Evolutionary conservation across 1,139 yeast genomes (phyloP), one percentile per base, ranked within the genome.

Genomic region (Magnusiomyces suaveolens): DNA sequence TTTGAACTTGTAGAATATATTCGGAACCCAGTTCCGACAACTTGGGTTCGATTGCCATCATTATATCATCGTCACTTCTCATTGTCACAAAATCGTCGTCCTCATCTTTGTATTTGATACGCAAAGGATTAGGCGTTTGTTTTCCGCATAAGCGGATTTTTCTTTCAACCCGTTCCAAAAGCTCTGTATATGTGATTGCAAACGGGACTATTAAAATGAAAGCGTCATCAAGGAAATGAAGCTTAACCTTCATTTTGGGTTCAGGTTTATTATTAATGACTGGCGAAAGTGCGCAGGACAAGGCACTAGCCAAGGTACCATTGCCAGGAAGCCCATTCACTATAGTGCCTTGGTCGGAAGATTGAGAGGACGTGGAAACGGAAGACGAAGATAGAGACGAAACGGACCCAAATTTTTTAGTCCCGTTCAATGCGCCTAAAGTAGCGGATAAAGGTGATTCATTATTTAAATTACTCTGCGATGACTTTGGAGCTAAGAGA

Each of bases 21-120:
- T 38, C 43, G 6, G 43, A 16, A 16, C 43, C 43, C 4, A 44
- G 33, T 16, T 44, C 47, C n/a, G n/a, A 4, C 21, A 24, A 25
- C 47, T 26, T 44, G 16, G 47, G 55, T 48, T 73, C 76, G 49
- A 73, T 56, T 16, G 77, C 77, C 70, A 73, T 70, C 52, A 63
- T 68, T 51, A 74, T 66, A 67, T 92, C 90, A 56, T 90, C 97
- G 60, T 85, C 87, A 46, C 90, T 81, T 63, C 83, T 88, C 72
- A 92, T 81, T 53, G 87, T 83, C 51, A 92, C 95, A 68, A 82
- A 85, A 68, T 92, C 98, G 21, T 95, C 97, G 67, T 92, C 98
- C 69, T 92, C 98, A 70, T 92, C 98, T 67, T 83, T 83, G 66
- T 89, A 92, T 68, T 84, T 84, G 59, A 92, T 75, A 64, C 83